Percentiles rank a stretch among this genome's conserved stretches.
Evolutionary conservation across 2,329 filamentous ascomycete species (phyloP).

Genomic region (Fusarium sp.): DNA sequence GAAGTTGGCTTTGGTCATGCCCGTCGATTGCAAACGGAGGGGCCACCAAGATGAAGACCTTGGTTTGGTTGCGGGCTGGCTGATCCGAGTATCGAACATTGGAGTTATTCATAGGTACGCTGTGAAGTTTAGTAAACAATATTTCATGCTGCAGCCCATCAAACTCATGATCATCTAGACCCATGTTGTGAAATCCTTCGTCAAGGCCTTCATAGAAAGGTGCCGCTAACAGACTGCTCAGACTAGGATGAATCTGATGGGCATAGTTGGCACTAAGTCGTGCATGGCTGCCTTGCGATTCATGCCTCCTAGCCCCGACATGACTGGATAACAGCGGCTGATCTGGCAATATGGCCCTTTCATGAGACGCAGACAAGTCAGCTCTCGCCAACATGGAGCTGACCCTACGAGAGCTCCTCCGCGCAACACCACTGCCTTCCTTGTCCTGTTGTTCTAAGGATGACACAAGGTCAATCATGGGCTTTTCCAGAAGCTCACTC

Average conservation of each 20-base stretch:
- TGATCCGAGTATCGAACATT: conserved; percentile 68
- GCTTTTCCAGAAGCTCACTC: conserved; percentile 61
- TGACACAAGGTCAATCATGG: conserved; percentile 72
- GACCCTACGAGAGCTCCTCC: conserved; percentile 77
- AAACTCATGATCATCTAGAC: conserved; percentile 75
- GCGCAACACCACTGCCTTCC: conserved; percentile 59
- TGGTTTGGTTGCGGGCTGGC: conserved; percentile 63
- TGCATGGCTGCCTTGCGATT: conserved; percentile 69
- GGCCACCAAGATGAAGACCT: conserved; percentile 73
- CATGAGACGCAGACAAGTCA: conserved; percentile 86
- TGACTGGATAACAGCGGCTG: conserved; percentile 56
- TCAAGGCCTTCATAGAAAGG: conserved; percentile 77
- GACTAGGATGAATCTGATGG: conserved; percentile 58
- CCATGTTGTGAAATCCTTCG: conserved; percentile 77
- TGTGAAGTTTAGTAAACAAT: conserved; percentile 76
- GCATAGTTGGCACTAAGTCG: conserved; percentile 54
- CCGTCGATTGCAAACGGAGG: conserved; percentile 65
- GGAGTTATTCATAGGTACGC: conserved; percentile 68
- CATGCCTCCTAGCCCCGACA: conserved; percentile 66
- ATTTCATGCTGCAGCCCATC: conserved; percentile 78
- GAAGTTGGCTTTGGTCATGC: conserved; percentile 62
- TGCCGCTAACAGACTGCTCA: conserved; percentile 72
- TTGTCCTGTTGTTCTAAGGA: conserved; percentile 75
- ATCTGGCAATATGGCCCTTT: conserved; percentile 82
- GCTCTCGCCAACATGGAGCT: conserved; percentile 91